Evolutionary conservation across 441 rosid species (phyloP), one percentile per base, ranked within the genome.

Genomic region (Eruca vesicaria): DNA sequence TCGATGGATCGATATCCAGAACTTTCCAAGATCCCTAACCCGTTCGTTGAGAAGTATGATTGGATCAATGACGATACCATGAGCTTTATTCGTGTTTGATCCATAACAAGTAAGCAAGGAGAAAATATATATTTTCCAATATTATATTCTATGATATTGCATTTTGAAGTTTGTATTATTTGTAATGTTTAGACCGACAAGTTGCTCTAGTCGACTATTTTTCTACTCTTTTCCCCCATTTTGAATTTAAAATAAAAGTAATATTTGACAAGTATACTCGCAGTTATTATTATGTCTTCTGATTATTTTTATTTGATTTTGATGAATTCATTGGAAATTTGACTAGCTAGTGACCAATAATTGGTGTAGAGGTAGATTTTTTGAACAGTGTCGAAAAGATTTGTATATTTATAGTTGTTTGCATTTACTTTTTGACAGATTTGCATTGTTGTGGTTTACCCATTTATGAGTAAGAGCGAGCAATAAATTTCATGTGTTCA

Each of bases 61-160:
- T 89, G 94, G 94, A 61, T 89, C 74, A 74, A 78, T 11, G 81
- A 78, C 20, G 81, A 78, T 38, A 38, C 72, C 8, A 71, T 77
- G 80, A 77, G 72, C 52, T 77, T 72, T 52, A 26, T 77, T 72
- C 80, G 73, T 58, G 68, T 66, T 61, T 66, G 68, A 70, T 65
- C 60, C 45, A 66, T 38, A 35, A 50, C 67, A 58, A 65, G 71
- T 70, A 70, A 32, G 72, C 75, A 57, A 43, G 31, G 7, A 21
- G 2, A 10, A 33, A 60, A 36, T 45, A 20, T 20, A 62, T 0
- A 60, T 67, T 31, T 15, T 53, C 15, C 45, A 10, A 26, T 14
- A 3, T 74, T 29, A 55, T 31, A 21, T 63, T 41, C n/a, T 55
- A 31, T 64, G 31, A 21, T 16, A 32, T 63, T 56, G 50, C 41